These are phyloP conservation scores for Vitellaria paradoxa DNA, from an alignment of 179 eudicot genomes.

Conservation along the genomic window DNA sequence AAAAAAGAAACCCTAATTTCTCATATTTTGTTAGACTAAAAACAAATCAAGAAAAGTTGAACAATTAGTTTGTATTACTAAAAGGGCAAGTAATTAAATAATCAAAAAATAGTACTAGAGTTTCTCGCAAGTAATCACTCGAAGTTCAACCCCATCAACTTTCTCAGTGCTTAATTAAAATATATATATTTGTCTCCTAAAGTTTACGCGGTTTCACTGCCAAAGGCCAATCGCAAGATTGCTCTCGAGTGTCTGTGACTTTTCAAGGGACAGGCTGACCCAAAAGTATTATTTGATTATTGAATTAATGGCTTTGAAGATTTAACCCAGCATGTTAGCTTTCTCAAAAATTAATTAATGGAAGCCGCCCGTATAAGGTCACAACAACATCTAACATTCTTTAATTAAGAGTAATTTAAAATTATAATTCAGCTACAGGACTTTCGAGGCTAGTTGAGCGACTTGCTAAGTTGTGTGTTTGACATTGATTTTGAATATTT, in stretches of 20 bases:
- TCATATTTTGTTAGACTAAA: conserved; percentile 2
- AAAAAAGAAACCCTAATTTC: background rate
- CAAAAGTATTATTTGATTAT: background rate
- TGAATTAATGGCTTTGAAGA: background rate
- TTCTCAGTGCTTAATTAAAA: background rate
- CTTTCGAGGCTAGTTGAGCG: too few species aligned
- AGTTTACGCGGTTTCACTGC: conserved; percentile 13
- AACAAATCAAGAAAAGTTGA: background rate
- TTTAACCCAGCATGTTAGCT: background rate
- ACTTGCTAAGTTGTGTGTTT: too few species aligned
- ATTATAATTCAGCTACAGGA: too few species aligned
- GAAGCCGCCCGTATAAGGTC: background rate
- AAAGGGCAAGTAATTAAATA: too few species aligned
- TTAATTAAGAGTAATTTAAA: too few species aligned
- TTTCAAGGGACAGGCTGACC: too few species aligned
- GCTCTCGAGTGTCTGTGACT: background rate
- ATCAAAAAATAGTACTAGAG: background rate
- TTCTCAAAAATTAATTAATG: background rate
- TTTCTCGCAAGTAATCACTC: background rate
- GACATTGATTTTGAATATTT: too few species aligned
- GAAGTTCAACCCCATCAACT: background rate
- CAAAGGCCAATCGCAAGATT: background rate
- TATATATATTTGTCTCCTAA: background rate
- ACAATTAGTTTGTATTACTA: too few species aligned
- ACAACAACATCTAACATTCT: background rate